Conservation (phyloP, 2,329 filamentous ascomycete species). For the Hypoxylon sp. region DNA sequence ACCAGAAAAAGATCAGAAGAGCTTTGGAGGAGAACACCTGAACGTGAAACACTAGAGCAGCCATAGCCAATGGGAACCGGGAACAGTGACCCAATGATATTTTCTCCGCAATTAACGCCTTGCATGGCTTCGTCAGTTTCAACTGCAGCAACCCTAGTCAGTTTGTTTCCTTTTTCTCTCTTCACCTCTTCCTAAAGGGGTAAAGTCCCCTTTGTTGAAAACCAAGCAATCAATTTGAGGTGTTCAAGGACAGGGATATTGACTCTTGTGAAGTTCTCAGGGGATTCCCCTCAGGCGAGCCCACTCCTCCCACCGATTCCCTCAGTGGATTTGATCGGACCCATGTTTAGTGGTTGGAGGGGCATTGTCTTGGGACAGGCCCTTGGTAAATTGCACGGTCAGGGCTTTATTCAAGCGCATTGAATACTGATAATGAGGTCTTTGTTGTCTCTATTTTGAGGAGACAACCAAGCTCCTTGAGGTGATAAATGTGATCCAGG, state of each 20-base stretch:
- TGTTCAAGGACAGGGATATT: slow-evolving; percentile 19
- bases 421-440: slow-evolving; percentile 29
- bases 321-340: slow-evolving; percentile 30
- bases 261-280: slow-evolving; percentile 18
- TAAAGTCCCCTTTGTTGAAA: slow-evolving; percentile 23
- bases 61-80: slow-evolving; percentile 42
- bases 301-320: slow-evolving; percentile 33
- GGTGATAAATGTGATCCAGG: slow-evolving; percentile 27
- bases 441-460: slow-evolving; percentile 27
- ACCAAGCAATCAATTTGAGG: slow-evolving; percentile 40
- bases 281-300: slow-evolving; percentile 21
- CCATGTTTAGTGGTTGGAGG: slow-evolving; percentile 31
- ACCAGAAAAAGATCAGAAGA: slow-evolving; percentile 31
- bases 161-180: slow-evolving; percentile 39
- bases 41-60: slow-evolving; percentile 50
- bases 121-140: slow-evolving; percentile 46
- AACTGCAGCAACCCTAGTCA: slow-evolving; percentile 38
- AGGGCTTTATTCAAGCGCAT: slow-evolving; percentile 36
- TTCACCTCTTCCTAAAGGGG: slow-evolving; percentile 28
- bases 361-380: slow-evolving; percentile 33
- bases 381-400: slow-evolving; percentile 37
- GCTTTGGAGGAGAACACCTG: slow-evolving; percentile 36
- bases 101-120: slow-evolving; percentile 40
- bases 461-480: slow-evolving; percentile 17
- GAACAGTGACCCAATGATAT: slow-evolving; percentile 49